Evolutionary conservation across 169 alveolate genomes (phyloP), one percentile per base, ranked within the genome.

Genomic region (Amoebophrya sp.): DNA sequence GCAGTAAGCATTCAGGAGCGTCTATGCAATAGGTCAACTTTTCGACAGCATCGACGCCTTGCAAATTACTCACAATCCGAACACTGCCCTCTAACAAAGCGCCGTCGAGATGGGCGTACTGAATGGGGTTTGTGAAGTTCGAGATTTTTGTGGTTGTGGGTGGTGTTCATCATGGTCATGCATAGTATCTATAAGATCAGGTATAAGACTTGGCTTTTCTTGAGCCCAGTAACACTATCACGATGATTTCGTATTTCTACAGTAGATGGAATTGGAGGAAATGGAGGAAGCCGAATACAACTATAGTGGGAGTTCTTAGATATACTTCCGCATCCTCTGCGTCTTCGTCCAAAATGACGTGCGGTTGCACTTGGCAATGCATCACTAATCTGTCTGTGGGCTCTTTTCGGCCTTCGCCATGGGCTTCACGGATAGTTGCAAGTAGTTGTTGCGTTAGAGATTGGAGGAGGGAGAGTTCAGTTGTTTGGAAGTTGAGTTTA

Each of bases 31-130:
- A 65, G 2, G 83, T 26, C 36, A 65, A 26, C 83, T 65, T 65
- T 18, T 65, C 83, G 3, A 36, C 83, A 10, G 83, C 83, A 1
- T 65, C 83, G 36, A 18, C 83, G 2, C 83, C 83, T 36, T 65
- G 36, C 38, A 65, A 36, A 10, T 36, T 6, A 10, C 36, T 26
- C 10, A 65, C 36, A 18, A 65, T 65, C 38, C 36, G 33, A 18
- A 65, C 83, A 65, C 83, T 65, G 83, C 83, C 83, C 83, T 65
- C 83, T 6, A 65, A 36, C 83, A 65, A 6, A 26, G 26, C 83
- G 26, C 83, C 83, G 26, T 65, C 83, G 83, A 65, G 18, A 0
- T 65, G 12, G 39, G 83, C 83, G 26, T 26, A 65, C 65, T 47
- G 65, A 47, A 47, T 6, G 18, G 6, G 65, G 18, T 47, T 6